Conservation (phyloP, 805 yeast genomes). For the Suhomyces vadensis region DNA sequence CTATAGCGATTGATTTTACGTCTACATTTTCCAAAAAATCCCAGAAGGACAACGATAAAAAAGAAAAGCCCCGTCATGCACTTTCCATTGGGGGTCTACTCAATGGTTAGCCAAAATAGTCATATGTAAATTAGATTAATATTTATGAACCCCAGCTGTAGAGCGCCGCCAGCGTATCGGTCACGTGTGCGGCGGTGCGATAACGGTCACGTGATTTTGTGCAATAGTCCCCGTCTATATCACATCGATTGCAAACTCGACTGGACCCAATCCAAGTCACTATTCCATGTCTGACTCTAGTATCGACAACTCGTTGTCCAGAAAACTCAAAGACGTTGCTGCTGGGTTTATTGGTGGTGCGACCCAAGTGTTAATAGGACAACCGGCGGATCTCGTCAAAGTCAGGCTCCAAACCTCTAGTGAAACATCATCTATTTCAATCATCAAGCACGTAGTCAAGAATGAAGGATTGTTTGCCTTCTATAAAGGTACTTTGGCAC, state of each 20-base stretch:
- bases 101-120: slow-evolving; percentile 22
- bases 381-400: slow-evolving; percentile 48
- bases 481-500: slow-evolving; percentile 47
- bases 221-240: slow-evolving; percentile 10
- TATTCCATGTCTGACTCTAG: slow-evolving; percentile 14
- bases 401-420: slow-evolving; percentile 42
- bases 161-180: too few species aligned
- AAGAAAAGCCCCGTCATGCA: slow-evolving; percentile 19
- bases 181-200: background rate
- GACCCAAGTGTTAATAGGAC: slow-evolving; percentile 48
- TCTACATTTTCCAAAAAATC: slow-evolving; percentile 14
- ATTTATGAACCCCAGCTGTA: background rate
- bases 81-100: slow-evolving; percentile 44
- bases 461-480: slow-evolving; percentile 46
- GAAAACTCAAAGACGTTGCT: slow-evolving; percentile 43
- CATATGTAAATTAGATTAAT: background rate
- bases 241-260: background rate
- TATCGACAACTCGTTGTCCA: slow-evolving; percentile 35
- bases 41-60: background rate
- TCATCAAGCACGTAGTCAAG: slow-evolving; percentile 36
- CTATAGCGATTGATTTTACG: slow-evolving; percentile 32
- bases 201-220: slow-evolving; percentile 15
- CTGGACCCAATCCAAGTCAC: background rate
- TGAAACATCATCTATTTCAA: slow-evolving; percentile 30
- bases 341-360: slow-evolving; percentile 51